Conservation (phyloP, 2,329 filamentous ascomycete species). For the Phyllosticta citriasiana region DNA sequence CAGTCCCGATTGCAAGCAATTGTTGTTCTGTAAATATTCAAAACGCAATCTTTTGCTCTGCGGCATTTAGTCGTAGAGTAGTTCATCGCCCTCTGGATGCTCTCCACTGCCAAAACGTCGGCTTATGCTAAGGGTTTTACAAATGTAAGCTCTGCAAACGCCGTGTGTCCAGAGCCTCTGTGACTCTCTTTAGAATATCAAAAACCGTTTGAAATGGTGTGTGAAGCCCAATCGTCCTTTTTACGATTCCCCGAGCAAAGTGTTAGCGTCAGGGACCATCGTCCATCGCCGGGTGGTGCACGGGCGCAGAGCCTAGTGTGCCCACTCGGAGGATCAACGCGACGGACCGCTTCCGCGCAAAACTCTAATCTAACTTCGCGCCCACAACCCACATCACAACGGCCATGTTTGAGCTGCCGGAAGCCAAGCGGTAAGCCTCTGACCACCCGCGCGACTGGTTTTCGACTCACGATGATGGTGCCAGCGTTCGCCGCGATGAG, state of each 20-base stretch:
- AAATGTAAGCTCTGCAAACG: no score
- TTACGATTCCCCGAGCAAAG: not conserved
- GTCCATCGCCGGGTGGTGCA: not conserved
- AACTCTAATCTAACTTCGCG: not conserved
- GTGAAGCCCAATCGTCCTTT: no score
- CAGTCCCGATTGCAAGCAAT: no score
- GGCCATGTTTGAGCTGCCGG: not conserved
- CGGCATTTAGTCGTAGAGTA: no score
- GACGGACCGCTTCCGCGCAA: not conserved
- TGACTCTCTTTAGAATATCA: no score
- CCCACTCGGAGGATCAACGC: not conserved
- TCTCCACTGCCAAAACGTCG: no score
- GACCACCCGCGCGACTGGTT: not conserved
- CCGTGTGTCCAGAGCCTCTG: no score
- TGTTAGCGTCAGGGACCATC: not conserved
- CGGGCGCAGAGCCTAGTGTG: not conserved
- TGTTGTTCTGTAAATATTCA: no score
- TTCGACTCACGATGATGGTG: not conserved
- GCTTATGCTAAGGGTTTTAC: no score
- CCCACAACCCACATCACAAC: not conserved
- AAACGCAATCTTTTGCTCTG: no score
- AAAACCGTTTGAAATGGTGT: no score
- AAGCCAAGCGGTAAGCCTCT: not conserved
- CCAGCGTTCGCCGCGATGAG: conserved; percentile 25
- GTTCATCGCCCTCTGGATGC: no score